Conservation (phyloP, 2,329 filamentous ascomycete species). For the Diaporthe ilicicola region DNA sequence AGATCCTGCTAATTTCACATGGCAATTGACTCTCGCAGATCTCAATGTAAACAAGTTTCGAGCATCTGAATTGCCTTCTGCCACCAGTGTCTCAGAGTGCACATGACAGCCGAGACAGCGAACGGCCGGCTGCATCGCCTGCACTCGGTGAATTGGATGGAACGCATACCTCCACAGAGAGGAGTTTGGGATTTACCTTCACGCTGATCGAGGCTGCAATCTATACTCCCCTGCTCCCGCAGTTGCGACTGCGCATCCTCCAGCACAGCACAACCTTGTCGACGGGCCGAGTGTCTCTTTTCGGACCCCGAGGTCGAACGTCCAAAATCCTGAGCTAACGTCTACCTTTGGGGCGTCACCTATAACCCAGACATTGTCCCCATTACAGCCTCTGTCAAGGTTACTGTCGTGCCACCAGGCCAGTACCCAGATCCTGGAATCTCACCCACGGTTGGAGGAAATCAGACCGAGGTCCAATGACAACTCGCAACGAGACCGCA, state of each 20-base stretch:
- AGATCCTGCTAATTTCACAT: background rate
- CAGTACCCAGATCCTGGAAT: background rate
- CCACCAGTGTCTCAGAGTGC: background rate
- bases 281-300: background rate
- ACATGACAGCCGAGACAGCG: constrained; percentile 12
- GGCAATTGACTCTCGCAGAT: constrained; percentile 3
- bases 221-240: too few species aligned
- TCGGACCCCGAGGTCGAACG: background rate
- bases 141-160: background rate
- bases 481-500: too few species aligned
- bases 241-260: background rate
- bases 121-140: background rate
- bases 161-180: too few species aligned
- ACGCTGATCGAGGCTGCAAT: background rate
- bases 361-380: background rate
- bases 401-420: background rate
- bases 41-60: constrained; percentile 11
- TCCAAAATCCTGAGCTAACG: background rate
- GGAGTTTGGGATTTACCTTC: background rate
- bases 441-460: background rate
- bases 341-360: background rate
- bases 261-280: background rate
- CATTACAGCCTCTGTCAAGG: background rate
- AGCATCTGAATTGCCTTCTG: background rate
- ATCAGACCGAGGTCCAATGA: background rate